A percentile compares a stretch with the other conserved stretches of the same genome.
These are phyloP conservation scores for Magnolia changhungtana DNA, from an alignment of 164 flowering plant genomes.

Conservation along the genomic window DNA sequence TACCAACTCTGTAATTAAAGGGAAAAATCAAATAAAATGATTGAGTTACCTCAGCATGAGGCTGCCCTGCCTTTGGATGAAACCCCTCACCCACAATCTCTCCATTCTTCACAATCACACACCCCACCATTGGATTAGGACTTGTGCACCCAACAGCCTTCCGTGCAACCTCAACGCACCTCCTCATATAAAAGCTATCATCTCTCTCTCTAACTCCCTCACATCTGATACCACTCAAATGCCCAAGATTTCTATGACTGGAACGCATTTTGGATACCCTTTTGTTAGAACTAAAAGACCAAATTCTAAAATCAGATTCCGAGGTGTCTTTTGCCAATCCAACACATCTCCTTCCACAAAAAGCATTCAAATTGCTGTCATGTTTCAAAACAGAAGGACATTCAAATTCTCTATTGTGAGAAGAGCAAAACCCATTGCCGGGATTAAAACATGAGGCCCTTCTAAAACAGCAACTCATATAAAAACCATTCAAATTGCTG, in stretches of 20 bases:
- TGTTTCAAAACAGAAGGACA: not conserved
- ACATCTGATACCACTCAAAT: slow-evolving; percentile 30
- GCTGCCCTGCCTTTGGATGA: slow-evolving; percentile 98
- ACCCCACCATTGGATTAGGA: slow-evolving; percentile 97
- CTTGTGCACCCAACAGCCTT: slow-evolving; percentile 79
- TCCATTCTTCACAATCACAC: slow-evolving; percentile 91
- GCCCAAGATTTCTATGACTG: slow-evolving; percentile 17
- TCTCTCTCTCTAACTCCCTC: slow-evolving; percentile 30
- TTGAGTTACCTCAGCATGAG: slow-evolving; percentile 83
- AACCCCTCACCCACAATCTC: slow-evolving; percentile 87
- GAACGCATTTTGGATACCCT: slow-evolving; percentile 26
- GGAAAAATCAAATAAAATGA: not conserved
- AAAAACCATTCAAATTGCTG: not conserved
- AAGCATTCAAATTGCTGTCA: not conserved
- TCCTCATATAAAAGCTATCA: slow-evolving; percentile 74
- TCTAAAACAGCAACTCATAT: not conserved
- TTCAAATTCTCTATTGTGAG: not conserved
- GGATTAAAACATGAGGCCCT: not conserved
- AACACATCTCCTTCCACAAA: not conserved
- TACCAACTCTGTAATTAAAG: not conserved
- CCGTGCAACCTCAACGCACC: slow-evolving; percentile 71
- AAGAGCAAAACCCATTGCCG: not conserved
- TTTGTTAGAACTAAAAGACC: slow-evolving; percentile 16
- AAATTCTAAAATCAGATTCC: not conserved
- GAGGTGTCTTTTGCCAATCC: not conserved